Percentiles rank a stretch among this genome's conserved stretches.
Evolutionary conservation across 2,329 filamentous ascomycete species (phyloP).

Genomic region (Lasiodiplodia citricola): DNA sequence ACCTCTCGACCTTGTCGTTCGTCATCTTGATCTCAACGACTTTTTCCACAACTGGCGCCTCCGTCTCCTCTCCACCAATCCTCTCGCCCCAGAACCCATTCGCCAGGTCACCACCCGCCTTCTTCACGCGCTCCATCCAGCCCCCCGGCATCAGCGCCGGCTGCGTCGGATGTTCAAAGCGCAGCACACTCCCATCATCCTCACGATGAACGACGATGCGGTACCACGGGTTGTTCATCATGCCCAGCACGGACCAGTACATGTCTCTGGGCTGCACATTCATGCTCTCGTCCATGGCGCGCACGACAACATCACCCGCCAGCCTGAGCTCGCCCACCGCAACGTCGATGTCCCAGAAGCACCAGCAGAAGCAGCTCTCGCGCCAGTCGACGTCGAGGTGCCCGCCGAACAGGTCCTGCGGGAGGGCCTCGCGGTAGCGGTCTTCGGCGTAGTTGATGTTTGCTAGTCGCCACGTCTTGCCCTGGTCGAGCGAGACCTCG

Average conservation of each 20-base stretch:
- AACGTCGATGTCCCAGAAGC: conserved; percentile 82
- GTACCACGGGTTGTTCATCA: conserved; percentile 99
- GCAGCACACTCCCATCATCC: conserved; percentile 60
- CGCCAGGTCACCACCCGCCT: conserved; percentile 75
- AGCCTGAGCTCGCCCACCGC: conserved; percentile 64
- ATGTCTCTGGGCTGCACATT: conserved; percentile 87
- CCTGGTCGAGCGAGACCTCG: conserved; percentile 83
- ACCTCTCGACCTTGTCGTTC: conserved; percentile 66
- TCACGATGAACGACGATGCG: conserved; percentile 77
- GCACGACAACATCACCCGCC: conserved; percentile 76
- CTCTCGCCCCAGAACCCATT: conserved; percentile 88
- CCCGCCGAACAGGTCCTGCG: conserved; percentile 75
- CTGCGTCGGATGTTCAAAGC: conserved; percentile 89
- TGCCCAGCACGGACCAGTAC: conserved; percentile 94
- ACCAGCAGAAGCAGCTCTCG: conserved; percentile 88
- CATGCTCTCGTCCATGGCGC: conserved; percentile 90
- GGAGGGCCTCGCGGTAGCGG: conserved; percentile 70
- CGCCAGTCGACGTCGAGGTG: conserved; percentile 80
- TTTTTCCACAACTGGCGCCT: conserved; percentile 52
- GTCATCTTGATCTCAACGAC: conserved; percentile 77
- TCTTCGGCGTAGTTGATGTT: conserved; percentile 85
- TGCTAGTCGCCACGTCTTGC: conserved; percentile 78
- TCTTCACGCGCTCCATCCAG: conserved; percentile 94
- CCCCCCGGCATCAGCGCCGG: conserved; percentile 77
- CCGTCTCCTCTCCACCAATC: conserved; percentile 57